Conservation (phyloP, 176 grass and related monocot genomes). For the Cymbopogon citratus region DNA sequence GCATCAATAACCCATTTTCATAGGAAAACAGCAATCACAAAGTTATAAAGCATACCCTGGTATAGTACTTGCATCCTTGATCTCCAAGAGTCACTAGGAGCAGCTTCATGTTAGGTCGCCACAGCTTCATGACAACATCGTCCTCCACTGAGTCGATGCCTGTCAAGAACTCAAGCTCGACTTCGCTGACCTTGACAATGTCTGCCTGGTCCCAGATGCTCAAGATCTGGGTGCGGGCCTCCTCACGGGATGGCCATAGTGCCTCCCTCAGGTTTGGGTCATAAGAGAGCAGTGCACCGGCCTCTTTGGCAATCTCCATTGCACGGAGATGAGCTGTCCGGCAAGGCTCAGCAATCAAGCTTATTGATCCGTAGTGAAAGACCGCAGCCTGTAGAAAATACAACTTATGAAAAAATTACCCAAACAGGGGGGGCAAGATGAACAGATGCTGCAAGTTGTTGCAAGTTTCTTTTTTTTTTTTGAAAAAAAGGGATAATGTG, state of each 20-base stretch:
- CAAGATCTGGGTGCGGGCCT: conserved; percentile 76
- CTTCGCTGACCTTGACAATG: conserved; percentile 92
- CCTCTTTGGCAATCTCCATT: conserved; percentile 77
- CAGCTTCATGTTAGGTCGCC: conserved; percentile 75
- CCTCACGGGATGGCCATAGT: conserved; percentile 76
- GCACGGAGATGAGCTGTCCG: conserved; percentile 70
- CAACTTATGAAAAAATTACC: not conserved
- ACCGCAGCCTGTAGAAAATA: conserved; percentile 50
- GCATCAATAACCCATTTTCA: conserved; percentile 4
- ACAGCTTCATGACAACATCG: conserved; percentile 73
- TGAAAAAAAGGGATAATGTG: too few relatives aligned
- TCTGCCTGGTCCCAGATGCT: conserved; percentile 97
- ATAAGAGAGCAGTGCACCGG: conserved; percentile 83
- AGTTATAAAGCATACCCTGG: conserved; percentile 56
- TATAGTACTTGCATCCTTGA: conserved; percentile 91
- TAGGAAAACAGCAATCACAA: not conserved
- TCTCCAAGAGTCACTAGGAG: conserved; percentile 81
- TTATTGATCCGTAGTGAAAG: conserved; percentile 96
- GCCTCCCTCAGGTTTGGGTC: conserved; percentile 82
- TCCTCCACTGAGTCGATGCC: conserved; percentile 63
- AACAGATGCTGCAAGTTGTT: not conserved
- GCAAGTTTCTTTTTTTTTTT: not conserved
- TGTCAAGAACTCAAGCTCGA: conserved; percentile 89
- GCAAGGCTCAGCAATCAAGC: conserved; percentile 88
- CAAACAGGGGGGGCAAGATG: not conserved